These are phyloP conservation scores for Arctium minus DNA, from an alignment of 129 eudicot species.

Conservation along the genomic window DNA sequence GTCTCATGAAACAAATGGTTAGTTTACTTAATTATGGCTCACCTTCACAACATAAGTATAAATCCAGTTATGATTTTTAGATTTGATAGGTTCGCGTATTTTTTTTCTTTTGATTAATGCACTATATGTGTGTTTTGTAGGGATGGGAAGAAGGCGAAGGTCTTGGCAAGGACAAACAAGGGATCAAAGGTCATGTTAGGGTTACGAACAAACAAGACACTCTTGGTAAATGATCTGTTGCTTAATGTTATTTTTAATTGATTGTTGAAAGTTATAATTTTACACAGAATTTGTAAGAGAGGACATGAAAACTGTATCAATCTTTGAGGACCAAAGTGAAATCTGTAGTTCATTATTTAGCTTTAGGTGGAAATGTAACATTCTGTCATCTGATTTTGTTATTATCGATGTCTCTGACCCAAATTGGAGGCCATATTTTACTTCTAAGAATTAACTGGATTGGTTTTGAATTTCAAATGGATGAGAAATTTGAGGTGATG, in stretches of 20 bases:
- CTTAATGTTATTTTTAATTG: not conserved
- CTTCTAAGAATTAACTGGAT: not conserved
- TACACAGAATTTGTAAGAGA: not conserved
- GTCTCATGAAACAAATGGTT: slow-evolving; percentile 99
- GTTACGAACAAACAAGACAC: slow-evolving; percentile 97
- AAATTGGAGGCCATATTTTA: not conserved
- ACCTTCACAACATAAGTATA: not conserved
- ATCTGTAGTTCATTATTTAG: not conserved
- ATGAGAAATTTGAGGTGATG: not conserved
- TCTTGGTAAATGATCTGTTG: slow-evolving; percentile 36
- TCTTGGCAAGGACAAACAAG: slow-evolving; percentile 95
- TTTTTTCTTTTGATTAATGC: slow-evolving; percentile 2
- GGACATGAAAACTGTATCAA: not conserved
- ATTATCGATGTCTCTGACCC: not conserved
- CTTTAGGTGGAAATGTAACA: not conserved
- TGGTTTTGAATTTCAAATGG: not conserved
- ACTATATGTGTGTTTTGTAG: slow-evolving; percentile 28
- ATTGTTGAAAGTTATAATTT: not conserved
- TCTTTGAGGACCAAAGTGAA: not conserved
- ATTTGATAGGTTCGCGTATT: not conserved
- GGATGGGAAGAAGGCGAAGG: slow-evolving; percentile 99
- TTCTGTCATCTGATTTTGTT: not conserved
- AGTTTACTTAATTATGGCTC: not conserved
- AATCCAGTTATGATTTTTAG: not conserved
- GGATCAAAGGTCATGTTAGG: slow-evolving; percentile 92